Base-by-base conservation (phyloP, 495 filamentous ascomycete genomes). In the Aspergillus bertholletiae region DNA sequence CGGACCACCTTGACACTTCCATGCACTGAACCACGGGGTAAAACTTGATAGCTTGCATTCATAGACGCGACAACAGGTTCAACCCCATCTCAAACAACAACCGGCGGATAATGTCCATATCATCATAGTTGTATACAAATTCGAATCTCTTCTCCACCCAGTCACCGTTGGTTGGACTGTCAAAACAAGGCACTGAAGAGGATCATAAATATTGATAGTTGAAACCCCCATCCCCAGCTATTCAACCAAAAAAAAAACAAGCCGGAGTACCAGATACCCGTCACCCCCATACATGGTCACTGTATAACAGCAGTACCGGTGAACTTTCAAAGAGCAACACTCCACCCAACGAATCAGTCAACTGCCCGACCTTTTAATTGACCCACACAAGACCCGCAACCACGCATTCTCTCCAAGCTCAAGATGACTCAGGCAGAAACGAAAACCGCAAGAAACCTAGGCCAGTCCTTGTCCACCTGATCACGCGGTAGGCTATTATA, bases 291-390 rank as follows among this genome's bases (percentile, higher is more conserved):
- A 62, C 59, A 46, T 8, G 18, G 59, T 62, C 49, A 62, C 51
- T 57, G 59, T 62, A 62, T 55, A 62, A 62, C 59, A 52, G 12
- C 32, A 28, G 49, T 48, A 51, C 49, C 49, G 43, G 55, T 52
- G 43, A 43, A 24, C 47, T 22, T 35, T 5, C n/a, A n/a, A n/a
- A 26, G 24, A 17, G 30, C 45, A 23, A 34, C 18, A 27, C 47
- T 41, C 44, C 24, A 40, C 37, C 8, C 35, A 27, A 43, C 52
- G 49, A 55, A 55, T 59, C 57, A 59, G 32, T 27, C 8, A 15
- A 20, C 32, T 35, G 28, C 40, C 23, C 32, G 49, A 43, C 49
- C 26, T 41, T n/a, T 51, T 24, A 47, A 35, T 26, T 23, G 49
- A 28, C 35, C 49, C 49, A 41, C 34, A 5, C 34, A 4, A 24